phyloP scores from a whole-genome alignment of 306 rosid genomes.

The Abrus pulchellus region DNA sequence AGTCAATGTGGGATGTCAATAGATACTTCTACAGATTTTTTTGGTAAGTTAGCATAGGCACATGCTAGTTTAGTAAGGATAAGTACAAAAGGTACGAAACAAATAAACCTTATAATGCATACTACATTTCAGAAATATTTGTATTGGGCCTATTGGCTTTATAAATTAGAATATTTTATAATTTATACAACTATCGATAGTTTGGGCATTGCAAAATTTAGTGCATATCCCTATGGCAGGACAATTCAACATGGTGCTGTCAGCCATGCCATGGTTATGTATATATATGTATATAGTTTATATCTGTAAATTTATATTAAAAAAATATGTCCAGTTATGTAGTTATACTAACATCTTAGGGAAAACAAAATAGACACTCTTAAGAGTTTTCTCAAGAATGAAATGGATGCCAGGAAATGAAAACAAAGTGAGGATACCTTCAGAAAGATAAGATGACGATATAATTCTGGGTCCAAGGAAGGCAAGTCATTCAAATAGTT shows the following conservation, averaged over 20 bases:
- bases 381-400: conserved; percentile 26
- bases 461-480: conserved; percentile 93
- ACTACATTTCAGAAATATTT: background rate
- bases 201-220: conserved; percentile 2
- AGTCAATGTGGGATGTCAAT: background rate
- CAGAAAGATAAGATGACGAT: conserved; percentile 95
- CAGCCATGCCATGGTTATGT: background rate
- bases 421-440: conserved; percentile 65
- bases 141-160: background rate
- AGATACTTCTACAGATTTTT: background rate
- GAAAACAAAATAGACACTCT: background rate
- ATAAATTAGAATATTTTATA: background rate
- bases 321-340: background rate
- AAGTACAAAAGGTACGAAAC: background rate
- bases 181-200: background rate
- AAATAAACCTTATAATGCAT: background rate
- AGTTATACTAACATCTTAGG: background rate
- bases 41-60: background rate
- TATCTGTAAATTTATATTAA: background rate
- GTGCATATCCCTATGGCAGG: background rate
- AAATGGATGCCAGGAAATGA: conserved; percentile 41
- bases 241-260: background rate
- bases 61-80: background rate
- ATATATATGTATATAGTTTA: background rate
- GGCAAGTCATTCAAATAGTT: conserved; percentile 98